Evolutionary conservation across 169 alveolate species (phyloP).

Genomic region (Cryptosporidium andersoni): DNA sequence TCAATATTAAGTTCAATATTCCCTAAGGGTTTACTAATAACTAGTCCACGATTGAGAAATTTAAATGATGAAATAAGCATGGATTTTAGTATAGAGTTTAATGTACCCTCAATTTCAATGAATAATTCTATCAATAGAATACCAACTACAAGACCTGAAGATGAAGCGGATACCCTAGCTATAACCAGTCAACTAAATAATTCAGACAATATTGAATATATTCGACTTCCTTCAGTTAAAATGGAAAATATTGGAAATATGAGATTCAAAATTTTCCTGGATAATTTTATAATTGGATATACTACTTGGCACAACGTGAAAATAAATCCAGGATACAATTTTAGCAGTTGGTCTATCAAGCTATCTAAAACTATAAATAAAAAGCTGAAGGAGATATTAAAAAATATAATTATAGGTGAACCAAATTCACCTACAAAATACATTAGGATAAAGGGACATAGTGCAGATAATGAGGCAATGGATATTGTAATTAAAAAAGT

Average conservation of each 20-base stretch:
- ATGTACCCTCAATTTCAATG: neutral
- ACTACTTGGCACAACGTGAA: constrained; percentile 51
- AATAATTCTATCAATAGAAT: constrained; percentile 3
- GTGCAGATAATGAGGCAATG: constrained; percentile 39
- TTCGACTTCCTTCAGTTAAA: constrained; percentile 7
- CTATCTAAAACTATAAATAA: constrained; percentile 16
- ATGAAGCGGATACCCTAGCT: no score
- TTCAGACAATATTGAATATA: no score
- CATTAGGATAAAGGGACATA: constrained; percentile 16
- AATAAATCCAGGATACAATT: constrained; percentile 25
- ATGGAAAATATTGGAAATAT: constrained; percentile 65
- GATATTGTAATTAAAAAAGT: constrained; percentile 10
- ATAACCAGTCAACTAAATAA: no score
- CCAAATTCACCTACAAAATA: constrained; percentile 3
- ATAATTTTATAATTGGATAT: neutral
- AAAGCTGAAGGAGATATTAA: constrained; percentile 2
- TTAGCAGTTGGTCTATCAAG: constrained; percentile 27
- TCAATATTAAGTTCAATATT: no score
- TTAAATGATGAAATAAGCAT: constrained; percentile 3
- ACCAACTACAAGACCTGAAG: no score
- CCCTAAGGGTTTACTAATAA: no score
- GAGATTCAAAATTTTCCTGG: constrained; percentile 5
- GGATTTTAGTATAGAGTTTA: constrained; percentile 24
- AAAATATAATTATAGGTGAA: neutral
- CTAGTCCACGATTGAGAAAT: no score